Conservation (phyloP, 768 basidiomycete genomes). For the Boletus rufocinnamomeus region DNA sequence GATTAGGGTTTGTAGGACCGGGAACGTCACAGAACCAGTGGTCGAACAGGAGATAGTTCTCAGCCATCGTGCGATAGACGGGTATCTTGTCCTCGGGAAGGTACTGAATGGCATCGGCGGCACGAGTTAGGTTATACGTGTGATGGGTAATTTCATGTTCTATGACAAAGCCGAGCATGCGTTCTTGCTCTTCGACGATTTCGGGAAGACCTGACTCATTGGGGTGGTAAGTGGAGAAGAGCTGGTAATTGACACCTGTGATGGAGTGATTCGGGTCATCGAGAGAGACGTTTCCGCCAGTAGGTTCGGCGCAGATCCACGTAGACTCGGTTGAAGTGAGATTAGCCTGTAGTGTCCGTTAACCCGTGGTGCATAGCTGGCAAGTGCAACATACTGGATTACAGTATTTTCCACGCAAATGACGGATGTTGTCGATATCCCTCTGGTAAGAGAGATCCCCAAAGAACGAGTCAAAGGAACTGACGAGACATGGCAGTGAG, state of each 20-base stretch:
- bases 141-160: conserved; percentile 21
- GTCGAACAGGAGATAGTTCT: conserved; percentile 29
- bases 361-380: not conserved
- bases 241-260: conserved; percentile 26
- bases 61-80: conserved; percentile 25
- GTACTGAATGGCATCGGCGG: conserved; percentile 23
- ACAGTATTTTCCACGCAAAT: conserved; percentile 21
- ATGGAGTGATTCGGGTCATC: conserved; percentile 30
- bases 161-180: conserved; percentile 27
- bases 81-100: conserved; percentile 28
- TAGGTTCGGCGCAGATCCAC: conserved; percentile 23
- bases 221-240: conserved; percentile 27
- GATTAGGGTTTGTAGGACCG: conserved; percentile 30
- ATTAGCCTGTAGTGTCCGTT: conserved; percentile 12
- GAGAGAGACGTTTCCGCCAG: conserved; percentile 20
- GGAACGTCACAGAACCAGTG: conserved; percentile 30
- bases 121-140: conserved; percentile 16
- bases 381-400: conserved; percentile 20
- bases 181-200: conserved; percentile 4
- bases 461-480: conserved; percentile 30
- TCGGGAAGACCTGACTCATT: conserved; percentile 14
- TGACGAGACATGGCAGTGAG: not conserved
- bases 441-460: conserved; percentile 29
- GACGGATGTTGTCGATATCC: conserved; percentile 29
- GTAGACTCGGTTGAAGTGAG: conserved; percentile 12